Evolutionary conservation across 306 rosid genomes (phyloP), one percentile per base, ranked within the genome.

Genomic region (Dalbergia cochinchinensis): DNA sequence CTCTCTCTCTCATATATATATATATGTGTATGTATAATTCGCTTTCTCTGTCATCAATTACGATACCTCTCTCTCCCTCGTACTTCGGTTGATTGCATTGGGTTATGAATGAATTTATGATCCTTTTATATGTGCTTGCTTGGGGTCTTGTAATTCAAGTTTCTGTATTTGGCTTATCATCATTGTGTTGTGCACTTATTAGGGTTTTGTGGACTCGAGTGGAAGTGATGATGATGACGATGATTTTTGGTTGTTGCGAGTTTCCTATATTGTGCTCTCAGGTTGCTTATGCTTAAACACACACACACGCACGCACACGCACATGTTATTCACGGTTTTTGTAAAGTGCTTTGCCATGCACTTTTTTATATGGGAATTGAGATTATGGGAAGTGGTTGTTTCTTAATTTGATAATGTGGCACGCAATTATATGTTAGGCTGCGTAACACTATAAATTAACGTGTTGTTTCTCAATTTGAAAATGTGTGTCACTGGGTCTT

Each of bases 291-390:
- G 60, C 60, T 16, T 54, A n/a, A n/a, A n/a, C 20, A 15, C 48
- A 44, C 5, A 4, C 41, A 37, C 60, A 54, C 20, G 1, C 60
- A 16, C 26, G 60, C 60, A n/a, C 60, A 54, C 60, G 60, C 60
- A n/a, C 60, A 54, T 54, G 60, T 15, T 20, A n/a, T 54, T 54
- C 3, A 15, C 58, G 6, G 18, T 53, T 53, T 54, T 54, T 73
- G 39, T 58, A 19, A 41, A 22, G 63, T 58, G 34, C 34, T 26
- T 26, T 26, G 2, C 31, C 58, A 14, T 53, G 58, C 58, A 16
- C 61, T 55, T 55, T 22, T 78, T 68, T 41, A 14, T 22, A 15
- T 15, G 75, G 61, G 35, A 41, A 59, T 73, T 5, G 37, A 16
- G 13, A 22, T 55, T 33, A 26, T 15, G 74, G 4, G 33, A 22